phyloP scores from a whole-genome alignment of 2,329 filamentous ascomycete species.

The Xylaria arbuscula region DNA sequence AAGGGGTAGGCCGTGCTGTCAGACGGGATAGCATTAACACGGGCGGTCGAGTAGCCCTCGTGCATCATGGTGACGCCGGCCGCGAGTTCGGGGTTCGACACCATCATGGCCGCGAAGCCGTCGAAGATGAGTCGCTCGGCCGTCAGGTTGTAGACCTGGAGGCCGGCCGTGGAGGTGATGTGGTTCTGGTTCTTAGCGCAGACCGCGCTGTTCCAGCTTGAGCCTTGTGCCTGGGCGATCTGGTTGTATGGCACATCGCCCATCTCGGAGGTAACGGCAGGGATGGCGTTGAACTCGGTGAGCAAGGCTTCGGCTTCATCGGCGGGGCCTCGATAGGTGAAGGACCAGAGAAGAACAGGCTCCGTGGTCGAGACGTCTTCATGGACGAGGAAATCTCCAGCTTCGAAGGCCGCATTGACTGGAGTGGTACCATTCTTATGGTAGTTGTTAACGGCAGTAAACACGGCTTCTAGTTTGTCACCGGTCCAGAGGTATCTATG shows the following conservation, averaged over 20 bases:
- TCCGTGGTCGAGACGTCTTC: constrained; percentile 25
- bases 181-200: not conserved
- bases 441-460: not conserved
- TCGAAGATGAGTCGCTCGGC: constrained; percentile 7
- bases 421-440: constrained; percentile 25
- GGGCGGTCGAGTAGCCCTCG: constrained; percentile 13
- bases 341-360: constrained; percentile 38
- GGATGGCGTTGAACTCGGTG: constrained; percentile 42
- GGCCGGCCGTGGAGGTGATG: not conserved
- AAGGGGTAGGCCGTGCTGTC: constrained; percentile 9
- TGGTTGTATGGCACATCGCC: constrained; percentile 40
- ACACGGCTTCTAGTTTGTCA: constrained; percentile 21
- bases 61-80: not conserved
- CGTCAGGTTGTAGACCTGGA: constrained; percentile 13
- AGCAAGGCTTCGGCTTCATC: constrained; percentile 41
- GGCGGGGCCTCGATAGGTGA: constrained; percentile 42
- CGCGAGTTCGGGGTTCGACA: not conserved
- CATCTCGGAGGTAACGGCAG: constrained; percentile 15
- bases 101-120: not conserved
- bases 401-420: constrained; percentile 29
- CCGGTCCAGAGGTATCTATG: constrained; percentile 16
- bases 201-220: not conserved
- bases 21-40: not conserved
- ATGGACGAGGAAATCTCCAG: too few relatives aligned
- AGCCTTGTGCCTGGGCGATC: constrained; percentile 16